Percentiles rank a stretch among this genome's conserved stretches.
These are phyloP conservation scores for Claviceps lovelessii DNA, from an alignment of 2,329 filamentous ascomycete species.

Conservation along the genomic window DNA sequence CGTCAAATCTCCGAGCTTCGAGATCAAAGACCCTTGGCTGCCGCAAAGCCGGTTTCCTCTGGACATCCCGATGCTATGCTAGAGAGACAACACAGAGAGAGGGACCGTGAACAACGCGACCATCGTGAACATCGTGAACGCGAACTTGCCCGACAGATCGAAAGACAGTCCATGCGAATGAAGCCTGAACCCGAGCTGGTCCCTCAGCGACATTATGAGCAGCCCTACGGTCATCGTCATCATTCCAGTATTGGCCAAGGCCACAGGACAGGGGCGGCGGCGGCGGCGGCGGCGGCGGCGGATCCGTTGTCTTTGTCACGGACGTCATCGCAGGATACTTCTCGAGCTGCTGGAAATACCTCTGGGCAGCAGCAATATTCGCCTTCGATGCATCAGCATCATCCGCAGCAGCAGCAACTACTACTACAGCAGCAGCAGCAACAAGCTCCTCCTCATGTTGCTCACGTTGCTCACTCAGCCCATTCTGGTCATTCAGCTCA, in stretches of 20 bases:
- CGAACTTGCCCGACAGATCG: constrained; percentile 8
- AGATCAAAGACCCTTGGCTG: constrained; percentile 6
- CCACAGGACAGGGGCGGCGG: constrained; percentile 8
- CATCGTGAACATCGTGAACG: constrained; percentile 3
- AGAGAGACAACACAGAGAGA: constrained; percentile 10
- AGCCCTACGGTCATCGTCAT: constrained; percentile 24
- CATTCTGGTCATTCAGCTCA: not conserved
- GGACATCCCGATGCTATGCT: constrained; percentile 5
- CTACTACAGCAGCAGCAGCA: not conserved
- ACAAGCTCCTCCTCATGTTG: not conserved
- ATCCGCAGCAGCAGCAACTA: constrained; percentile 3
- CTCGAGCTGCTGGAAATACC: constrained; percentile 20
- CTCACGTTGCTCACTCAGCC: constrained; percentile 15
- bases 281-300: constrained; percentile 9
- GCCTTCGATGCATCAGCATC: constrained; percentile 18
- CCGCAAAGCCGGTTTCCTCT: constrained; percentile 1
- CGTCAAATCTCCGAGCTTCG: constrained; percentile 5
- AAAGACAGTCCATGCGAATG: constrained; percentile 21
- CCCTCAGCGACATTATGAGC: constrained; percentile 29
- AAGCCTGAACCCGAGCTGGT: constrained; percentile 37
- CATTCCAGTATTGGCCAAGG: constrained; percentile 23
- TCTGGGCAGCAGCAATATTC: constrained; percentile 18
- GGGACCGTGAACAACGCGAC: constrained; percentile 9
- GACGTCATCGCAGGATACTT: constrained; percentile 27
- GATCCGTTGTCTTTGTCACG: constrained; percentile 27